Percentiles rank a stretch among this genome's conserved stretches.
Evolutionary conservation across 768 basidiomycete species (phyloP).

Genomic region (Grammothele lineata): DNA sequence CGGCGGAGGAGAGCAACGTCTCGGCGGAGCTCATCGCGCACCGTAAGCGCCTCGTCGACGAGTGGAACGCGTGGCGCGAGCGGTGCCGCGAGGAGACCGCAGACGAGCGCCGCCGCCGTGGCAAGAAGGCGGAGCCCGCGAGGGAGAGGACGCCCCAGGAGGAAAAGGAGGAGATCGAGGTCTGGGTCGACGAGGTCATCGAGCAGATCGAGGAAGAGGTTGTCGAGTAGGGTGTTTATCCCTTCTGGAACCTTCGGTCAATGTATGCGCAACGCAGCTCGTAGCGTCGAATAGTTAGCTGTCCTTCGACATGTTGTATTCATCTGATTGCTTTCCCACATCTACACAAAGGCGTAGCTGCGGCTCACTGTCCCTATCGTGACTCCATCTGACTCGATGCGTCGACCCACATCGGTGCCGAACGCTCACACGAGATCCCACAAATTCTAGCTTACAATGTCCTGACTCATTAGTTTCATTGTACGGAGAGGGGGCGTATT

Average conservation of each 20-base stretch:
- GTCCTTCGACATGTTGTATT: slow-evolving; percentile 13
- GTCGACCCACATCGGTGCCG: too few relatives aligned
- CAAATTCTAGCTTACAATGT: too few relatives aligned
- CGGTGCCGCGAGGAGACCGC: slow-evolving; percentile 63
- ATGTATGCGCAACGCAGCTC: neutral
- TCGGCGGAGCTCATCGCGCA: slow-evolving; percentile 90
- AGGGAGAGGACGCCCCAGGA: slow-evolving; percentile 36
- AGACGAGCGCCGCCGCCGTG: slow-evolving; percentile 44
- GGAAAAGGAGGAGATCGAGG: slow-evolving; percentile 86
- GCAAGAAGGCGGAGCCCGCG: slow-evolving; percentile 32
- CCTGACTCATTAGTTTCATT: slow-evolving; percentile 17
- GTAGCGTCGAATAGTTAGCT: slow-evolving; percentile 10
- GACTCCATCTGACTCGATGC: too few relatives aligned
- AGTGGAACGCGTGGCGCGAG: slow-evolving; percentile 97
- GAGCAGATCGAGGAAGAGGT: slow-evolving; percentile 87
- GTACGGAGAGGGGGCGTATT: slow-evolving; percentile 5
- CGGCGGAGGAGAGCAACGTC: slow-evolving; percentile 90
- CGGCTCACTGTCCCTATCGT: too few relatives aligned
- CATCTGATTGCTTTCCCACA: neutral
- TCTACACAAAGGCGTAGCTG: too few relatives aligned
- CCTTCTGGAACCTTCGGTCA: neutral
- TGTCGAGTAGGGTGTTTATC: slow-evolving; percentile 36
- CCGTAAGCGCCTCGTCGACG: slow-evolving; percentile 88
- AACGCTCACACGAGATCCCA: too few relatives aligned
- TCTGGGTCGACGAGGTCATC: slow-evolving; percentile 90